phyloP scores from a whole-genome alignment of 106 monocot genomes.

The Platanthera guangdongensis region DNA sequence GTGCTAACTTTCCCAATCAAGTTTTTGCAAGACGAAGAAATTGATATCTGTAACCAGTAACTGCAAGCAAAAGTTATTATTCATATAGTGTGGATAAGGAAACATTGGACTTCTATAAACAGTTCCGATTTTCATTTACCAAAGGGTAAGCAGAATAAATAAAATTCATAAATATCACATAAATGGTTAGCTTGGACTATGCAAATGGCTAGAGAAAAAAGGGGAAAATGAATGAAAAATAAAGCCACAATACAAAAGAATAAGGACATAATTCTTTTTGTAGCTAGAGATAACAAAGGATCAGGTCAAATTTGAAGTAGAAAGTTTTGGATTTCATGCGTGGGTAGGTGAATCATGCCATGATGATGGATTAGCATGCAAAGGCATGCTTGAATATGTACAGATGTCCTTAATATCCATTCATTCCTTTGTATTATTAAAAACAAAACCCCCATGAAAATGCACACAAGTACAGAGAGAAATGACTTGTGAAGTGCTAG shows the following conservation, averaged over 20 bases:
- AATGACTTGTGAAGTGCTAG: background rate
- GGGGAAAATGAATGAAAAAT: background rate
- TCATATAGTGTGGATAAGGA: background rate
- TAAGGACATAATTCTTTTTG: background rate
- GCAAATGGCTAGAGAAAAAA: background rate
- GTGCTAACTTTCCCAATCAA: background rate
- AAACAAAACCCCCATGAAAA: background rate
- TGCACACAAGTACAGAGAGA: background rate
- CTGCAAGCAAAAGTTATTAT: background rate
- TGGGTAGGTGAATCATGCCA: background rate
- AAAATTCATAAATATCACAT: background rate
- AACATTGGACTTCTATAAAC: background rate
- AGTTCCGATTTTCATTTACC: background rate
- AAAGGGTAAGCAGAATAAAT: background rate
- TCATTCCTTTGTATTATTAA: background rate
- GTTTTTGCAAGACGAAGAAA: background rate
- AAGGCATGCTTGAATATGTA: background rate
- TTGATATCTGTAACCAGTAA: background rate
- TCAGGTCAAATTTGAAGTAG: background rate
- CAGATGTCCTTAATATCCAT: background rate
- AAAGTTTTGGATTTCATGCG: background rate
- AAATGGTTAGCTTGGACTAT: background rate
- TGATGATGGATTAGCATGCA: background rate
- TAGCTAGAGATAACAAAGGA: background rate
- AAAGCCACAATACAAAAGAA: background rate